Evolutionary conservation across 1,284 basidiomycete species (phyloP).

Genomic region (Ustilago bromivora): DNA sequence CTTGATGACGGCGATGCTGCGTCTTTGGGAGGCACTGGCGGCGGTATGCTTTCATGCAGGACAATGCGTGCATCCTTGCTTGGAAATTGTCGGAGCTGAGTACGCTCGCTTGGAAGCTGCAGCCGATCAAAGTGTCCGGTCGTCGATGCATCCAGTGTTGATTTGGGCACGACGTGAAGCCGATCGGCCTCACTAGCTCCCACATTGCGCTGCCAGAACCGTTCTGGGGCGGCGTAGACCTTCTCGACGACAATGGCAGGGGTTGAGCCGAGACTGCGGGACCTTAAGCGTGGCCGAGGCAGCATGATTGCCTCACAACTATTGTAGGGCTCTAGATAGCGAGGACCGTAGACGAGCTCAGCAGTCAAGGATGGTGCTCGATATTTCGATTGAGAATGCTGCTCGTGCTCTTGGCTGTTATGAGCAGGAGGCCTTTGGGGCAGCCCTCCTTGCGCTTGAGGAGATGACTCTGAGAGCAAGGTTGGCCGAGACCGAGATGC

Average conservation of each 20-base stretch:
- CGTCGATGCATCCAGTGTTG: not conserved
- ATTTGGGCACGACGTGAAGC: not conserved
- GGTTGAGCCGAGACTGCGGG: slow-evolving; percentile 16
- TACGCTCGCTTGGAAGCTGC: not conserved
- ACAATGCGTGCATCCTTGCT: slow-evolving; percentile 22
- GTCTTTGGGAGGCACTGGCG: slow-evolving; percentile 27
- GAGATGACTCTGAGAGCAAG: not conserved
- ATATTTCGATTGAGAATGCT: not conserved
- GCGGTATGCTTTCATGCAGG: slow-evolving; percentile 23
- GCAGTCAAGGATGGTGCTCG: slow-evolving; percentile 4
- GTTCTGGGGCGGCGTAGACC: slow-evolving; percentile 27
- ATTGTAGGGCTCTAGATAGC: slow-evolving; percentile 30
- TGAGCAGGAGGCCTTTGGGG: not conserved
- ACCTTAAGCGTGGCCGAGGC: slow-evolving; percentile 31
- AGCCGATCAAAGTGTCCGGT: not conserved
- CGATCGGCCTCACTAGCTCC: not conserved
- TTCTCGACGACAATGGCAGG: slow-evolving; percentile 11
- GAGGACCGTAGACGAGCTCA: slow-evolving; percentile 5
- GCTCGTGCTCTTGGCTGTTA: no score
- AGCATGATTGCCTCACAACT: slow-evolving; percentile 37
- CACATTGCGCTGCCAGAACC: slow-evolving; percentile 15
- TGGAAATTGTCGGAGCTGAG: not conserved
- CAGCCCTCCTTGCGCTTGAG: not conserved
- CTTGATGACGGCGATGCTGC: not conserved
- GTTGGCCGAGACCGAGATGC: not conserved